Evolutionary conservation across 192 early-diverging fungal species (phyloP), one percentile per base, ranked within the genome.

Genomic region (Linnemannia exigua): DNA sequence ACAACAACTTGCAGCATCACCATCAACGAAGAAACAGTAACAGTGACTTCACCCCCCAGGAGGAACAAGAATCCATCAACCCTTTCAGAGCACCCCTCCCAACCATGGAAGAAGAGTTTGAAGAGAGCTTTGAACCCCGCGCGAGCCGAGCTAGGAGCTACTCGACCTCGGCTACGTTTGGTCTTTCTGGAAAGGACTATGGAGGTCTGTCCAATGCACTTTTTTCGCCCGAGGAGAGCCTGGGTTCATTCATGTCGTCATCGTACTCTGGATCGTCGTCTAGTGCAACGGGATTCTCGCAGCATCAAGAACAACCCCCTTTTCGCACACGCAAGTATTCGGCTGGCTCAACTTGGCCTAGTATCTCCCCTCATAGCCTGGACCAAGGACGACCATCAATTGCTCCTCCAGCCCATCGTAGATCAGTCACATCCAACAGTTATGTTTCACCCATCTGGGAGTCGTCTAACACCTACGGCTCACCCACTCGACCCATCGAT

Each of bases 141-240:
- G 47, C 54, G 15, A 66, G 48, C 54, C 77, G 84, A 67, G 69
- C 63, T 28, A 79, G 84, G 28, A 86, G 84, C 41, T 75, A 73
- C 35, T 86, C 84, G n/a, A 86, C 84, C 17, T 86, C 84, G 1
- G 84, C 84, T 19, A 69, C 84, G 4, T 86, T 80, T 72, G 78
- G 84, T n/a, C 69, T 31, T 15, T 31, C 77, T n/a, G 77, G 77
- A 38, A 48, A 69, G 16, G 46, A 63, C 36, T 79, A 79, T n/a
- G 47, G 74, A 28, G 70, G 70, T 14, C 15, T 77, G 22, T 71
- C 52, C 3, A 76, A 46, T 72, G 63, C 14, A 36, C 70, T 8
- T 73, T 76, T 75, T 22, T 25, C 41, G 46, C 28, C 31, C 31
- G 46, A 17, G 46, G 63, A 54, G 5, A 47, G 3, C 14, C 70